Evolutionary conservation across 768 basidiomycete genomes (phyloP).

Genomic region (Mycena polygramma): DNA sequence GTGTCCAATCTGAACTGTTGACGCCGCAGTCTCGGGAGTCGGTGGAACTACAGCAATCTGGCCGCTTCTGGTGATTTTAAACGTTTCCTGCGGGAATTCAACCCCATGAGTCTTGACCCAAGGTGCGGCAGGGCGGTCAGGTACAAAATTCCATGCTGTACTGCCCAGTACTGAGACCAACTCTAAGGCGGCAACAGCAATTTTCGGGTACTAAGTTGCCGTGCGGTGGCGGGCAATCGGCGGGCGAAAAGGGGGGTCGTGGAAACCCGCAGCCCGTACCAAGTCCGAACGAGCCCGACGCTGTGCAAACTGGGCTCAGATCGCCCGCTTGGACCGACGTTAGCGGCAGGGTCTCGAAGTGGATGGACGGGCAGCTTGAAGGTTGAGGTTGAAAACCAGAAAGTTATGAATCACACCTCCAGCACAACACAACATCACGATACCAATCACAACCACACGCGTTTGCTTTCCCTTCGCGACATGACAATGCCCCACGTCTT

Average conservation of each 20-base stretch:
- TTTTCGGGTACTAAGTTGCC: neutral
- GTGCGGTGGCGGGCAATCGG: too few relatives aligned
- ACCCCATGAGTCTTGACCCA: neutral
- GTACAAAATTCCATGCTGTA: neutral
- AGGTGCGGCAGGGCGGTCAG: neutral
- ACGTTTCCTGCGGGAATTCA: too few relatives aligned
- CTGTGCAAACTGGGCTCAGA: slow-evolving; percentile 19
- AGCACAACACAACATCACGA: neutral
- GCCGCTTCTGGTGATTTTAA: too few relatives aligned
- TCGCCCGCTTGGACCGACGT: neutral
- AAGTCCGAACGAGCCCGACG: neutral
- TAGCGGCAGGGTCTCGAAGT: neutral
- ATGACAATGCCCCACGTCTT: slow-evolving; percentile 23
- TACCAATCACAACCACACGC: slow-evolving; percentile 9
- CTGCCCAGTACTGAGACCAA: neutral
- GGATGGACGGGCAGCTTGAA: neutral
- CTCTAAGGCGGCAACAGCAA: neutral
- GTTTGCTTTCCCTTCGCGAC: neutral
- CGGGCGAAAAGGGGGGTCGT: neutral
- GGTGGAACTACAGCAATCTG: slow-evolving; percentile 5
- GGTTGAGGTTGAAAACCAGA: neutral
- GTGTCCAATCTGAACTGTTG: neutral
- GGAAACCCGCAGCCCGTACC: neutral
- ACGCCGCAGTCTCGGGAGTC: neutral
- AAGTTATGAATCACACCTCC: neutral